These are phyloP conservation scores for Epichloe sylvatica DNA, from an alignment of 2,329 filamentous ascomycete genomes.

Conservation along the genomic window DNA sequence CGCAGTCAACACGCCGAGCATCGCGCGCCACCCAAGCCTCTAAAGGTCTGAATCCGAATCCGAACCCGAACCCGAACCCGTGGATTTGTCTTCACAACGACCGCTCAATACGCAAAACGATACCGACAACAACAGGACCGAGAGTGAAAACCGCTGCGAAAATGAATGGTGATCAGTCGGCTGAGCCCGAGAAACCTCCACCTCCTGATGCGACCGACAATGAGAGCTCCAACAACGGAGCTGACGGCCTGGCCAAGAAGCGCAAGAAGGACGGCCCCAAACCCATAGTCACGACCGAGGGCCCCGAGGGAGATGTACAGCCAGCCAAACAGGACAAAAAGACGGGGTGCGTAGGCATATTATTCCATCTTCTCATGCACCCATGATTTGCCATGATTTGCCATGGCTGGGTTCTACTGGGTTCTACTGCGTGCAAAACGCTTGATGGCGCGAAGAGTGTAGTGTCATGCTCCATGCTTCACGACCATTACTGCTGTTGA, in stretches of 20 bases:
- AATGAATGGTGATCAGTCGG: constrained; percentile 18
- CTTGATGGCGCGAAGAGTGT: neutral
- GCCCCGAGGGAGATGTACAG: constrained; percentile 11
- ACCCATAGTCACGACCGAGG: constrained; percentile 59
- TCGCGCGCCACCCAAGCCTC: neutral
- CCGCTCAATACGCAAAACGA: neutral
- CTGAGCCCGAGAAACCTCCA: constrained; percentile 19
- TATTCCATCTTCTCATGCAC: neutral
- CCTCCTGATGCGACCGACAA: constrained; percentile 3
- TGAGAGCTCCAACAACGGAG: constrained; percentile 15
- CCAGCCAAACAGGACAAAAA: constrained; percentile 16
- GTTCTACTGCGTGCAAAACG: neutral
- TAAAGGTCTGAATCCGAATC: neutral
- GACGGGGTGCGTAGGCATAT: constrained; percentile 21
- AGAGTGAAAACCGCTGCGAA: constrained; percentile 1
- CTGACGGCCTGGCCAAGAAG: constrained; percentile 42
- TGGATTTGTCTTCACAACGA: neutral
- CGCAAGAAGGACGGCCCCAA: constrained; percentile 61
- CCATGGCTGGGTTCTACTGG: neutral
- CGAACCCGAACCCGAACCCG: neutral
- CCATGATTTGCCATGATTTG: too few relatives aligned
- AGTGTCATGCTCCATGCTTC: neutral
- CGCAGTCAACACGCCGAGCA: neutral
- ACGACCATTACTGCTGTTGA: neutral
- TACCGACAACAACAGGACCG: neutral